Evolutionary conservation across 345 rosid genomes (phyloP).

Genomic region (Brassica incana): DNA sequence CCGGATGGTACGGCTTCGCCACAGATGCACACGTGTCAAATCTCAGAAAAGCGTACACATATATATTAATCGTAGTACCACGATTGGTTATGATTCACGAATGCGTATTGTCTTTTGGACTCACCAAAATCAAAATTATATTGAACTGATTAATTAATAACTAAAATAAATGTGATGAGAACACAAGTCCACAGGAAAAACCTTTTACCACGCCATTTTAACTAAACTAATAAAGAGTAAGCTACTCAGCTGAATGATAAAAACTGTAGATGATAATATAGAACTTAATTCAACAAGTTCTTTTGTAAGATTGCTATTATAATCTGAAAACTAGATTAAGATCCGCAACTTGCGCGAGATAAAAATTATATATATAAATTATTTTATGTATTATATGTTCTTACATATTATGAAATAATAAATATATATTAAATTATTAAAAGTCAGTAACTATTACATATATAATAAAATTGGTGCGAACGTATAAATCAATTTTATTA

Average conservation of each 20-base stretch:
- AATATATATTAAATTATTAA: too few species aligned
- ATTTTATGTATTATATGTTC: too few species aligned
- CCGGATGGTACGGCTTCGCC: constrained; percentile 75
- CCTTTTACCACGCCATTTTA: not conserved
- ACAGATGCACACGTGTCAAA: constrained; percentile 12
- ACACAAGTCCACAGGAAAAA: not conserved
- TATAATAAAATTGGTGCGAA: too few species aligned
- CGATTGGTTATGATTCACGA: not conserved
- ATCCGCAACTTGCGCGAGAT: too few species aligned
- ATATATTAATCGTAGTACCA: not conserved
- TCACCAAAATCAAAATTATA: not conserved
- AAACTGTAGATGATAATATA: not conserved
- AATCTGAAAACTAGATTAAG: constrained; percentile 9
- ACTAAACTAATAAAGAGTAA: not conserved
- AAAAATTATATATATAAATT: too few species aligned
- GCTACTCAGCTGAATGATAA: not conserved
- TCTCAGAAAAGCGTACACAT: not conserved
- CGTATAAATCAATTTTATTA: too few species aligned
- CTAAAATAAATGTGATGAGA: not conserved
- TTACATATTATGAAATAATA: too few species aligned
- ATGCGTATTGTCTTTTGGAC: not conserved
- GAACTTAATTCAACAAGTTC: not conserved
- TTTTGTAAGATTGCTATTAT: not conserved
- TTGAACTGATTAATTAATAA: not conserved
- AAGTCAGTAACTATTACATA: too few species aligned